These are phyloP conservation scores for Myxozyma melibiosi DNA, from an alignment of 805 yeast genomes.

Conservation along the genomic window DNA sequence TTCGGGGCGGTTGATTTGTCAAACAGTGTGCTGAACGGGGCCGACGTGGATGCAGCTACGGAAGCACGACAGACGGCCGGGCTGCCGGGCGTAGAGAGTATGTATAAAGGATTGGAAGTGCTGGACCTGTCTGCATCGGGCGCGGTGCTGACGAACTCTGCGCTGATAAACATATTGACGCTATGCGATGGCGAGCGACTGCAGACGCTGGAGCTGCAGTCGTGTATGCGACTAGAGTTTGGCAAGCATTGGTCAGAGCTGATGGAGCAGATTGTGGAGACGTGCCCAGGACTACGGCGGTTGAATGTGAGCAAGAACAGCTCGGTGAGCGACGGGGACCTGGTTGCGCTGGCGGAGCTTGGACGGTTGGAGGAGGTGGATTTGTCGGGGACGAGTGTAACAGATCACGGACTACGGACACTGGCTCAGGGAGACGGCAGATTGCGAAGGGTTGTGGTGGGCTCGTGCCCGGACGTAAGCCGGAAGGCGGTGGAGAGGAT, in stretches of 20 bases:
- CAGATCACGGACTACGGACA: slow-evolving; percentile 18
- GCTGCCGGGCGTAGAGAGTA: slow-evolving; percentile 9
- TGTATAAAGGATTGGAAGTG: slow-evolving; percentile 19
- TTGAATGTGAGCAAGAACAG: slow-evolving; percentile 23
- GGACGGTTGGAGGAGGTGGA: slow-evolving; percentile 12
- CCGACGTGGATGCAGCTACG: slow-evolving; percentile 5
- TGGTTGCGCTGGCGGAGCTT: slow-evolving; percentile 16
- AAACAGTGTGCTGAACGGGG: slow-evolving; percentile 13
- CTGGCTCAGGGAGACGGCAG: neutral
- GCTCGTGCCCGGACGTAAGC: slow-evolving; percentile 20
- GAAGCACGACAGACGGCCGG: slow-evolving; percentile 7
- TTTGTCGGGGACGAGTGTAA: slow-evolving; percentile 21
- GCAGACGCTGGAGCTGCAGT: slow-evolving; percentile 8
- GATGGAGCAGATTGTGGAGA: slow-evolving; percentile 19
- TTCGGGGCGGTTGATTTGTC: slow-evolving; percentile 25
- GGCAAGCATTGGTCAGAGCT: slow-evolving; percentile 23
- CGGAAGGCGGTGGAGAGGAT: slow-evolving; percentile 7
- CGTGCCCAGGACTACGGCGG: slow-evolving; percentile 13
- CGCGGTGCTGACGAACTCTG: slow-evolving; percentile 19
- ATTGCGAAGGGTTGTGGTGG: slow-evolving; percentile 11
- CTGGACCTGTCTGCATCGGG: slow-evolving; percentile 22
- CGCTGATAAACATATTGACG: slow-evolving; percentile 8
- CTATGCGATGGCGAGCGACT: slow-evolving; percentile 9
- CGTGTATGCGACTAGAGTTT: slow-evolving; percentile 19
- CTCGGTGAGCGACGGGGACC: slow-evolving; percentile 20